Base-by-base conservation (phyloP, 257 asterid species). In the Pogostemon cablin region DNA sequence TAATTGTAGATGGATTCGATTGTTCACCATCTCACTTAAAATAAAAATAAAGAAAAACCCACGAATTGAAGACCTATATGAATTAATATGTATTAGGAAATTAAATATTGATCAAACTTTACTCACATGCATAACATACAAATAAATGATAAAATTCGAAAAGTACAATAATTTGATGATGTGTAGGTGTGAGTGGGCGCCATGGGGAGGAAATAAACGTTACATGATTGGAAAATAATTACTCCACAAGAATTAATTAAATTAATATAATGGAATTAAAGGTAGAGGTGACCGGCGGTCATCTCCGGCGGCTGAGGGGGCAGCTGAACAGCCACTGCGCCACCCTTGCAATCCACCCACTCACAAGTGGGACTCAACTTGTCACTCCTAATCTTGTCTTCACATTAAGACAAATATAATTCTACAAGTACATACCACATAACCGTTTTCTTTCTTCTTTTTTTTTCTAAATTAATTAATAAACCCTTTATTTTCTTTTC, bases 281-380 rank as follows among this genome's bases (percentile, higher is more conserved):
- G 39, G 11, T 20, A 20, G 25, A 20, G 25, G 47, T 3, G 8
- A 7, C 3, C 55, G 53, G 42, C 39, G 68, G 40, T 50, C 42
- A 17, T 7, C 61, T 74, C 73, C 80, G 67, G 73, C 65, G 64
- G 80, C 58, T 49, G 68, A 76, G 60, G 71, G 47, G 76, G 79
- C 74, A 41, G 79, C 67, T 65, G 68, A 67, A 81, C 82, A 73
- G 73, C 72, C n/a, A 42, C 57, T 59, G 62, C 67, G 56, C 78
- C 81, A 72, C 78, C 52, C 67, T 20, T 20, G 25, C 25, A 20
- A 74, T 17, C 57, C 41, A 40, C 62, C 78, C 81, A 81, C 84
- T 69, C 50, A 60, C 34, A 37, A 81, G 88, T 81, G 86, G 77
- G 77, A 77, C 25, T 79, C 86, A 81, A 75, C 85, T 68, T 75